phyloP scores from a whole-genome alignment of 371 early-diverging fungal genomes.

The Batkoa obscura region DNA sequence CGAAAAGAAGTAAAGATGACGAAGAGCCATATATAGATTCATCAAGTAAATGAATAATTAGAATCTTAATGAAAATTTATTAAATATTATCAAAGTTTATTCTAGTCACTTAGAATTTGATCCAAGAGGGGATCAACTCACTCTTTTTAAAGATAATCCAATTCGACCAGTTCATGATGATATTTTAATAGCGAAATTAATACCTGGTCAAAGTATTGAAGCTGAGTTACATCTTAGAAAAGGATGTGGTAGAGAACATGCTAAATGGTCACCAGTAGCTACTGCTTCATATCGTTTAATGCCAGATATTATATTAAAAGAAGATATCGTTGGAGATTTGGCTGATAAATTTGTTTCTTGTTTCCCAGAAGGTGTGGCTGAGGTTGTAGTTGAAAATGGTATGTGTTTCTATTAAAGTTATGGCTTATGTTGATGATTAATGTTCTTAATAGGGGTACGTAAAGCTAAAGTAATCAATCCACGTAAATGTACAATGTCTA shows the following conservation, averaged over 20 bases:
- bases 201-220: slow-evolving; percentile 80
- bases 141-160: slow-evolving; percentile 40
- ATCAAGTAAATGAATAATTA: too few species aligned
- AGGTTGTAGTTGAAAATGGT: slow-evolving; percentile 44
- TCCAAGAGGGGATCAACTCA: slow-evolving; percentile 76
- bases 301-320: slow-evolving; percentile 75
- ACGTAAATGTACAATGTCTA: slow-evolving; percentile 87
- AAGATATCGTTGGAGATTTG: slow-evolving; percentile 70
- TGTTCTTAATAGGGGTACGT: slow-evolving; percentile 12
- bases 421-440: neutral
- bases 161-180: slow-evolving; percentile 66
- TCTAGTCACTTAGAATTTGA: slow-evolving; percentile 69
- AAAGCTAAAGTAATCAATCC: slow-evolving; percentile 80
- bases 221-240: slow-evolving; percentile 80
- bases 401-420: neutral
- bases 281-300: slow-evolving; percentile 92
- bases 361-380: slow-evolving; percentile 85
- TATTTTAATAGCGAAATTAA: slow-evolving; percentile 87
- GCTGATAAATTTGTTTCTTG: slow-evolving; percentile 77
- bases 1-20: slow-evolving; percentile 31
- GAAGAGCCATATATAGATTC: slow-evolving; percentile 21
- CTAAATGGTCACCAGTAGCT: slow-evolving; percentile 98
- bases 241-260: slow-evolving; percentile 92
- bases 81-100: slow-evolving; percentile 28
- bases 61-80: slow-evolving; percentile 5